These are phyloP conservation scores for Coleophoma cylindrospora DNA, from an alignment of 2,329 filamentous ascomycete genomes.

Conservation along the genomic window DNA sequence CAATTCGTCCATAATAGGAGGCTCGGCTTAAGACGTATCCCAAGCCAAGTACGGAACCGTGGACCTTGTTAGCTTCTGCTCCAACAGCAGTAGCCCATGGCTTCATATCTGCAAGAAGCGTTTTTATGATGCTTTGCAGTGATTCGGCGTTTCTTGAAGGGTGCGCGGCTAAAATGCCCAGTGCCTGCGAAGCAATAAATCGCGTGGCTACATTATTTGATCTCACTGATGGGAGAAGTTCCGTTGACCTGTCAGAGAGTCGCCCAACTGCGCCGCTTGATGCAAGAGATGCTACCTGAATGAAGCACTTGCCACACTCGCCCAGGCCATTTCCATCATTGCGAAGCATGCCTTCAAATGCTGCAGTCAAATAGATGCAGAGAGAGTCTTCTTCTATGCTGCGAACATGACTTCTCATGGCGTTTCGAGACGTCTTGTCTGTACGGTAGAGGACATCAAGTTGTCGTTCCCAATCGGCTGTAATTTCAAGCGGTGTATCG, in stretches of 20 bases:
- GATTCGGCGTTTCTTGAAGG: conserved; percentile 35
- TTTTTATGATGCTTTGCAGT: conserved; percentile 36
- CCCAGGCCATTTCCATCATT: conserved; percentile 33
- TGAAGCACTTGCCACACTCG: conserved; percentile 46
- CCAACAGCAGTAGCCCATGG: conserved; percentile 53
- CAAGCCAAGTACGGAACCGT: conserved; percentile 55
- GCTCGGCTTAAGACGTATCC: conserved; percentile 53
- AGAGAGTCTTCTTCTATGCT: conserved; percentile 33
- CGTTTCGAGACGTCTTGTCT: conserved; percentile 58
- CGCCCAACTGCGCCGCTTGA: conserved; percentile 45
- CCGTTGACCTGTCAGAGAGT: conserved; percentile 41
- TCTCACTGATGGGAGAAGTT: conserved; percentile 55
- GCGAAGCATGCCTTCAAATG: conserved; percentile 51
- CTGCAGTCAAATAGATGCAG: conserved; percentile 42
- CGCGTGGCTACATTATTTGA: conserved; percentile 71
- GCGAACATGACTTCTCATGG: conserved; percentile 50
- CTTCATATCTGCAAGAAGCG: conserved; percentile 40
- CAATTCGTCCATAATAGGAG: conserved; percentile 39
- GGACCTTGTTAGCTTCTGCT: conserved; percentile 50
- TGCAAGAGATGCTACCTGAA: conserved; percentile 45
- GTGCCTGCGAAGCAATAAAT: conserved; percentile 59
- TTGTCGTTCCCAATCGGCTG: conserved; percentile 80
- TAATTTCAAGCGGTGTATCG: conserved; percentile 37
- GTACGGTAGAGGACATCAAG: conserved; percentile 69
- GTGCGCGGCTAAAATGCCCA: conserved; percentile 75